These are phyloP conservation scores for Bolboschoenoplectus hybrid DNA, from an alignment of 202 grass and related monocot species.

Conservation along the genomic window DNA sequence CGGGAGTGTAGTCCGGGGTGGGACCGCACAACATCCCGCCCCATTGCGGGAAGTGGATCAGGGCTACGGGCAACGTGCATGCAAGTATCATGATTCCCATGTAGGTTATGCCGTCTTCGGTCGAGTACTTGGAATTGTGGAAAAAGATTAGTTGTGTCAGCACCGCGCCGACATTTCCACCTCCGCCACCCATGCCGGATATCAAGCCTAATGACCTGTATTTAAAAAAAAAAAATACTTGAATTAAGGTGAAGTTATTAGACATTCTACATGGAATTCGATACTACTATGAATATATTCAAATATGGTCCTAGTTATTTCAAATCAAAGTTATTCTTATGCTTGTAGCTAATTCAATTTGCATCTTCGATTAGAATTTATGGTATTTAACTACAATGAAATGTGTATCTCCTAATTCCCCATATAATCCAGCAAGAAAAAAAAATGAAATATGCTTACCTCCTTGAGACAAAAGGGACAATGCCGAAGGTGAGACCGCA, in stretches of 20 bases:
- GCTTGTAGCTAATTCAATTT: too few species aligned
- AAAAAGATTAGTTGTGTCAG: not conserved
- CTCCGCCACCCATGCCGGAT: not conserved
- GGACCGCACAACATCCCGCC: not conserved
- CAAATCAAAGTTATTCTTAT: too few species aligned
- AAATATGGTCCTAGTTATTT: too few species aligned
- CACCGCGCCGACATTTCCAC: not conserved
- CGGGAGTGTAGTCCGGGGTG: not conserved
- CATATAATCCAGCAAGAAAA: not conserved
- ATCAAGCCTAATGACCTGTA: not conserved
- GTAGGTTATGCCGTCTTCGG: not conserved
- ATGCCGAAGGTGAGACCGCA: slow-evolving; percentile 80
- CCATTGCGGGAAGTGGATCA: not conserved
- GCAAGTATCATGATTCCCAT: not conserved
- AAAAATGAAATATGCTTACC: slow-evolving; percentile 28
- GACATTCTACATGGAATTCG: too few species aligned
- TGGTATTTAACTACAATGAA: not conserved
- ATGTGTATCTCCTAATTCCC: not conserved
- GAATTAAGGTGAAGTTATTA: too few species aligned
- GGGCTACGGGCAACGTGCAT: not conserved
- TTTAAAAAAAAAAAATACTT: too few species aligned
- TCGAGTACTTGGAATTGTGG: not conserved
- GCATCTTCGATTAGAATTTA: not conserved
- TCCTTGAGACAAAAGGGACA: slow-evolving; percentile 78
- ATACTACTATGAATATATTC: too few species aligned